Percentiles rank a stretch among this genome's conserved stretches.
These are phyloP conservation scores for Sporothrix schenckii DNA, from an alignment of 2,329 filamentous ascomycete genomes.

Conservation along the genomic window DNA sequence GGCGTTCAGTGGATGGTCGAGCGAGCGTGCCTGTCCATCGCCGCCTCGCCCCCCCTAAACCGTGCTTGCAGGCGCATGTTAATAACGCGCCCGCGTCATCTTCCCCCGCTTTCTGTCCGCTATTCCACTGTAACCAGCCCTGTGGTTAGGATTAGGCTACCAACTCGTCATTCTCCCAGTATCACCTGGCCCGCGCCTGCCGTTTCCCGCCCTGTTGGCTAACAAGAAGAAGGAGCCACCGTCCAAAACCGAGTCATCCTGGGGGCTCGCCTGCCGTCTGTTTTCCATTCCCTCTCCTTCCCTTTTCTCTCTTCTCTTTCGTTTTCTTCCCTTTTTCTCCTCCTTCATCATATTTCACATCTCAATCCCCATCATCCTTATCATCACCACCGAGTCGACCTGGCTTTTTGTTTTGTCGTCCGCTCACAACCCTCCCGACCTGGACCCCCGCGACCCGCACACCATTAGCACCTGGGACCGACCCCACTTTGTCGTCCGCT, in stretches of 20 bases:
- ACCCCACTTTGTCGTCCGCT: constrained; percentile 16
- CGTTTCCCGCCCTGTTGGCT: constrained; percentile 22
- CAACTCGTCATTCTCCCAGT: constrained; percentile 35
- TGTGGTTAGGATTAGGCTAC: constrained; percentile 34
- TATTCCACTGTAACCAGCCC: background rate
- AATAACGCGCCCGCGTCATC: background rate
- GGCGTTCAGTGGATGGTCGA: background rate
- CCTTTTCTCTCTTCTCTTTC: background rate
- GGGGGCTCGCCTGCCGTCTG: background rate
- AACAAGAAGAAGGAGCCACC: constrained; percentile 10
- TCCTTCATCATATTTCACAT: background rate
- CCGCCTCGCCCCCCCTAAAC: constrained; percentile 9
- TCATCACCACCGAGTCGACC: constrained; percentile 3
- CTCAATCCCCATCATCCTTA: background rate
- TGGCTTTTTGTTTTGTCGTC: background rate
- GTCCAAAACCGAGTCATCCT: constrained; percentile 19
- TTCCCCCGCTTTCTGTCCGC: constrained; percentile 13
- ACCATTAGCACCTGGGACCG: constrained; percentile 13
- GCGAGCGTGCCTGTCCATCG: background rate
- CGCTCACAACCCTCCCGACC: background rate
- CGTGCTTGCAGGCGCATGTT: constrained; percentile 5
- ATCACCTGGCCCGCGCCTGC: constrained; percentile 33
- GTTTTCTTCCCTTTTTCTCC: background rate
- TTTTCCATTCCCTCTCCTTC: background rate
- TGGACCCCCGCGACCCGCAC: background rate